Base-by-base conservation (phyloP, 306 rosid genomes). In the Cucurbita moschata region DNA sequence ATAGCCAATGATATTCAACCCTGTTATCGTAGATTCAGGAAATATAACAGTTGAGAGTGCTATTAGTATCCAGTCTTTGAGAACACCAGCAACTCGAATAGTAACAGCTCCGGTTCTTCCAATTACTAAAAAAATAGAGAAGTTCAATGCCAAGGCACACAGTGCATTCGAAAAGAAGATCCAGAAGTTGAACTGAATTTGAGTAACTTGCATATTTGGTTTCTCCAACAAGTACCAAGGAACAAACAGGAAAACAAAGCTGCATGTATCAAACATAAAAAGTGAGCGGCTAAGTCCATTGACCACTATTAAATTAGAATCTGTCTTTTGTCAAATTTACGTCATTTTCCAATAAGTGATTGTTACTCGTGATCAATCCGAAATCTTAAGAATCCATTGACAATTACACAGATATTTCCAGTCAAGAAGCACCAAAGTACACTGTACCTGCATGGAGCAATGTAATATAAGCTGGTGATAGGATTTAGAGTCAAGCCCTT, bases 51-150 rank as follows among this genome's bases (percentile, higher is more conserved):
- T 90, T 58, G 98, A 92, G 64, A 92, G 98, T 78, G 96, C 98
- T 83, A 92, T 92, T 63, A 90, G 79, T 58, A 92, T 90, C 98
- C 98, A 92, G 86, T 92, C 98, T 75, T 92, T 92, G 54, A 92
- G 85, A 82, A 92, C 98, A 26, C 98, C 98, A 30, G 98, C 96
- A 53, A 92, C 98, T 51, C 98, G 88, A 71, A 90, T 80, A 63
- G 98, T 92, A 64, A 92, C 96, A 21, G 98, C 98, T 79, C 98
- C 98, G 13, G 96, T 93, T 93, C 96, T 85, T 64, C 97, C 98
- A 55, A 93, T 93, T 60, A 85, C 98, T 74, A 93, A 79, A 89
- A 93, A 93, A 73, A 90, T 88, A 84, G 98, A 93, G 86, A 93
- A 87, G 81, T 93, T 93, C 92, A 93, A 82, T 49, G 96, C 98